Percentiles rank a stretch among this genome's conserved stretches.
Evolutionary conservation across 495 filamentous ascomycete genomes (phyloP).

Genomic region (Hyaloscypha hepaticicola): DNA sequence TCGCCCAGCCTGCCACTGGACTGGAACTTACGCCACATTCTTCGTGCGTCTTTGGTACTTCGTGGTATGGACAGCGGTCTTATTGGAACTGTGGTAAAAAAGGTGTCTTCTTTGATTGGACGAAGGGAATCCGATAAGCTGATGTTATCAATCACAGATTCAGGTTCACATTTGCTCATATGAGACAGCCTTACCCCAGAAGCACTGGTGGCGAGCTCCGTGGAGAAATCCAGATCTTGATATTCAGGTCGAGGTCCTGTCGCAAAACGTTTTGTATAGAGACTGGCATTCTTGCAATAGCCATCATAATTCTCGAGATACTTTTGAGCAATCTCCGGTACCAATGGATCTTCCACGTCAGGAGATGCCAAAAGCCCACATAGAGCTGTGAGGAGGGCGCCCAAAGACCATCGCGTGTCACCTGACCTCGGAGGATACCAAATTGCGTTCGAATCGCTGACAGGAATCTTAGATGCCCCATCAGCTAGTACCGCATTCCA

Average conservation of each 20-base stretch:
- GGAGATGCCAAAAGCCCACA: constrained; percentile 26
- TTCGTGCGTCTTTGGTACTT: too few species aligned
- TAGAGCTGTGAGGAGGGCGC: constrained; percentile 22
- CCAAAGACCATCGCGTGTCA: background rate
- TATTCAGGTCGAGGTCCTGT: background rate
- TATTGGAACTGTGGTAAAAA: too few species aligned
- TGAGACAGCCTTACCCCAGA: background rate
- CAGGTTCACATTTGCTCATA: background rate
- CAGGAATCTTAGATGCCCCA: background rate
- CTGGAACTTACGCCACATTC: too few species aligned
- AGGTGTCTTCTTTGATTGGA: background rate
- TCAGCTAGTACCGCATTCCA: background rate
- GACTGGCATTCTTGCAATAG: background rate
- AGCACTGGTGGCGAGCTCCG: background rate
- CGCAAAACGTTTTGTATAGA: constrained; percentile 2
- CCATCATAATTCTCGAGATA: constrained; percentile 17
- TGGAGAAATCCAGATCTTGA: background rate
- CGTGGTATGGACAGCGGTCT: too few species aligned
- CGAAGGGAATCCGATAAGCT: background rate
- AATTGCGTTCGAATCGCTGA: background rate
- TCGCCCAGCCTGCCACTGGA: too few species aligned
- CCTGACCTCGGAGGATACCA: background rate
- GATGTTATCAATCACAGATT: background rate
- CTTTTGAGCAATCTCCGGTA: constrained; percentile 29
- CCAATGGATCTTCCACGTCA: constrained; percentile 27